Evolutionary conservation across 106 monocot genomes (phyloP), one percentile per base, ranked within the genome.

Genomic region (Platanthera zijinensis): DNA sequence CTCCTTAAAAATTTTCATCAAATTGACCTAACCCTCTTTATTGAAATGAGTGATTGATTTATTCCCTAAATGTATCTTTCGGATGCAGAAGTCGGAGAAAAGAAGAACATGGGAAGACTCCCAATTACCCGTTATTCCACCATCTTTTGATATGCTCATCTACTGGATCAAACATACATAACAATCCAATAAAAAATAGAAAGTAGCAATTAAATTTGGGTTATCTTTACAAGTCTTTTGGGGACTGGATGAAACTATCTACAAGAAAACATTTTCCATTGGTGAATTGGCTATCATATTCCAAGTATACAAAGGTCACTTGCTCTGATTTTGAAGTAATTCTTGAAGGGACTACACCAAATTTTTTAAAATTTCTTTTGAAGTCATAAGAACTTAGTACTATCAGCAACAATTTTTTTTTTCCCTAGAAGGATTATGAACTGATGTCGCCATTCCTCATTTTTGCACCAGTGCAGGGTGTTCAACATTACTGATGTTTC

Each of bases 251-350:
- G 88, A 99, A 99, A 79, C 92, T 99, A 78, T 94, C 99, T 73
- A 94, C 94, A 77, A 94, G 99, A 80, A 99, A 99, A 74, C 94
- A 99, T 86, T 99, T 99, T 51, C 99, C 99, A 46, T 85, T 94
- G 52, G 99, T 99, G 51, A 94, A 99, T 83, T 99, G 99, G 99
- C 92, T 99, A 77, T 94, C 99, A 46, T 99, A 99, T 81, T 99
- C 99, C 52, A 99, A 99, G 76, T 99, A 99, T 75, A 92, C 99
- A 66, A 90, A 86, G 92, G 99, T 94, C 57, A 17, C 50, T 45
- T 57, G 19, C 25, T 10, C 15, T 59, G 49, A 9, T 78, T 10
- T 8, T 69, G 17, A 4, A 10, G 12, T 71, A 32, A 78, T 70
- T 49, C 8, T 22, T 30, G 10, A 10, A 66, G 11, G 30, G 30